These are phyloP conservation scores for Entophlyctis luteolus DNA, from an alignment of 192 early-diverging fungal species.

Conservation along the genomic window DNA sequence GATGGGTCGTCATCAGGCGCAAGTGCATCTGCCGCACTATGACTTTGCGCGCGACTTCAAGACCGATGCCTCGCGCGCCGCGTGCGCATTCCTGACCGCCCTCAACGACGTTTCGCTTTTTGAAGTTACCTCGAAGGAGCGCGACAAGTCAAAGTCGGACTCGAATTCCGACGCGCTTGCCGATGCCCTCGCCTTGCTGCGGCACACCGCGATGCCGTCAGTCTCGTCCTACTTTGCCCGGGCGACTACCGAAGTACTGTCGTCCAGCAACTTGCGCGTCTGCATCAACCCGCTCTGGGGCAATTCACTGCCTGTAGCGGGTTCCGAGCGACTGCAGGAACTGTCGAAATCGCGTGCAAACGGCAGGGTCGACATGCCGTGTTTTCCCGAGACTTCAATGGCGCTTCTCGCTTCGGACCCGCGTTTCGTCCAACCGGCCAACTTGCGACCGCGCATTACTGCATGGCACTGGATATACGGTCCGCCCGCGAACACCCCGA, in stretches of 20 bases:
- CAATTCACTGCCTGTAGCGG: too few relatives aligned
- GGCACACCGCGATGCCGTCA: background rate
- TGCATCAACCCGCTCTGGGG: too few relatives aligned
- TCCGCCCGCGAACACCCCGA: conserved; percentile 39
- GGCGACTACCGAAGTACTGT: background rate
- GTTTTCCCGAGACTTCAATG: background rate
- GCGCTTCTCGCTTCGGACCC: conserved; percentile 15
- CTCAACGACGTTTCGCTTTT: too few relatives aligned
- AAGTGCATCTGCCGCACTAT: background rate
- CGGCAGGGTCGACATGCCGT: conserved; percentile 3
- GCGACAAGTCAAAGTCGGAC: too few relatives aligned
- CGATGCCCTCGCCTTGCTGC: background rate
- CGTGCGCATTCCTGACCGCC: conserved; percentile 35
- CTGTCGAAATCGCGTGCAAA: background rate
- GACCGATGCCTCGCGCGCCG: background rate
- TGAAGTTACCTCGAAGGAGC: too few relatives aligned
- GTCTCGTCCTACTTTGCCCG: background rate
- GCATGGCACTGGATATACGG: conserved; percentile 44
- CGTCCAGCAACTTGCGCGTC: background rate
- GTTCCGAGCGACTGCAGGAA: background rate
- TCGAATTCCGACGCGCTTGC: conserved; percentile 45
- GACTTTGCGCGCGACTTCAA: background rate
- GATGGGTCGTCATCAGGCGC: conserved; percentile 15
- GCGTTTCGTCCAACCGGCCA: conserved; percentile 4
- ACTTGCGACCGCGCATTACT: conserved; percentile 19